A percentile compares a stretch with the other conserved stretches of the same genome.
Conservation (phyloP, 257 asterid genomes). For the Pogostemon cablin region DNA sequence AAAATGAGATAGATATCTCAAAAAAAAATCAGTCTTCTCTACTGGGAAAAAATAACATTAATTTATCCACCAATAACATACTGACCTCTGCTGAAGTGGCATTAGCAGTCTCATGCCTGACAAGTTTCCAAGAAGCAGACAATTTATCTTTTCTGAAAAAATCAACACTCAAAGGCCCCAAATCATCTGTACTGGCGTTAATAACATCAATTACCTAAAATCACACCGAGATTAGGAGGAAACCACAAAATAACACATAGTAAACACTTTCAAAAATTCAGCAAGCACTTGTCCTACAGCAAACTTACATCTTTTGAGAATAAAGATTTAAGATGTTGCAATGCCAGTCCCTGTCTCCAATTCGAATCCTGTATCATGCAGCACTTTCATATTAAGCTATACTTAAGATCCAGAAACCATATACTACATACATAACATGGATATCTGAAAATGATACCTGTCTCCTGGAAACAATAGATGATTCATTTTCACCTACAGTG, state of each 20-base stretch:
- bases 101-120: constrained; percentile 44
- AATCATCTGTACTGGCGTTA: constrained; percentile 63
- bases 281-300: constrained; percentile 12
- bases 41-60: constrained; percentile 20
- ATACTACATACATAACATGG: background rate
- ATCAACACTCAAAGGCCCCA: constrained; percentile 75
- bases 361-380: constrained; percentile 52
- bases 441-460: constrained; percentile 52
- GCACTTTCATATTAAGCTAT: constrained; percentile 25
- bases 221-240: constrained; percentile 29
- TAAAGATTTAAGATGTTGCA: constrained; percentile 62
- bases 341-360: constrained; percentile 77
- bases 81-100: constrained; percentile 59
- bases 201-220: constrained; percentile 78
- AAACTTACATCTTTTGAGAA: constrained; percentile 64
- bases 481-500: constrained; percentile 54
- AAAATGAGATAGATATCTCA: constrained; percentile 30
- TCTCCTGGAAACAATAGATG: constrained; percentile 38
- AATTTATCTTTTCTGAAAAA: constrained; percentile 63
- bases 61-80: constrained; percentile 3
- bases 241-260: constrained; percentile 1
- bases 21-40: constrained; percentile 19
- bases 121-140: constrained; percentile 78
- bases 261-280: constrained; percentile 14
- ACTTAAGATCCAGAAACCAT: constrained; percentile 27